Evolutionary conservation across 306 rosid genomes (phyloP).

Genomic region (Ormosia semicastrata): DNA sequence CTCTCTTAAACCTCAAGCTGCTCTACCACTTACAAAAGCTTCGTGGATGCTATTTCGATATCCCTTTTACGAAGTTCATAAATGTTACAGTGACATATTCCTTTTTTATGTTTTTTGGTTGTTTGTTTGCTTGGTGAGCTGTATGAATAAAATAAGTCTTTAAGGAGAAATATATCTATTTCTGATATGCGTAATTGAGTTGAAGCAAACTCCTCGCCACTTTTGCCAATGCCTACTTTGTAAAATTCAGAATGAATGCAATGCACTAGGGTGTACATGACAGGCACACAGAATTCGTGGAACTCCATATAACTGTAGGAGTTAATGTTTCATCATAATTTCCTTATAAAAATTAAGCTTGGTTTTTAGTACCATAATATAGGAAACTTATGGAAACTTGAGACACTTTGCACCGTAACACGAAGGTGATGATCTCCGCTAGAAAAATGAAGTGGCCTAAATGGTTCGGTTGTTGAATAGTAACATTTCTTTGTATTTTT

Average conservation of each 20-base stretch:
- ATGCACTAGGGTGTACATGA: background rate
- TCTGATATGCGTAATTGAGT: background rate
- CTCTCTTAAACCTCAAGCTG: constrained; percentile 59
- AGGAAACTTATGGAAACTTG: background rate
- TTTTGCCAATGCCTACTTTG: background rate
- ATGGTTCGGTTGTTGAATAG: background rate
- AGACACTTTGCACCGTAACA: background rate
- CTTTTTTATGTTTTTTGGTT: constrained; percentile 9
- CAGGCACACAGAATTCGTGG: background rate
- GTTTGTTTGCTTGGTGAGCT: background rate
- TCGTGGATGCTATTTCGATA: background rate
- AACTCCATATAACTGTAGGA: background rate
- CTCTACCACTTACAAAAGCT: background rate
- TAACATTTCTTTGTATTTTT: background rate
- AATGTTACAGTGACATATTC: constrained; percentile 3
- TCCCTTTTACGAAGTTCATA: background rate
- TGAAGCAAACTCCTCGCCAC: background rate
- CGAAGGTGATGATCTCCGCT: background rate
- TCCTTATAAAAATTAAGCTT: background rate
- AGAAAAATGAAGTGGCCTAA: background rate
- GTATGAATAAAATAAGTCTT: constrained; percentile 17
- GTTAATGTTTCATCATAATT: background rate
- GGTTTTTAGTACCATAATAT: background rate
- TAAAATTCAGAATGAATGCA: background rate
- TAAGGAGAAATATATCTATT: constrained; percentile 14